Base-by-base conservation (phyloP, 2,329 filamentous ascomycete genomes). In the Colletotrichum sp. region DNA sequence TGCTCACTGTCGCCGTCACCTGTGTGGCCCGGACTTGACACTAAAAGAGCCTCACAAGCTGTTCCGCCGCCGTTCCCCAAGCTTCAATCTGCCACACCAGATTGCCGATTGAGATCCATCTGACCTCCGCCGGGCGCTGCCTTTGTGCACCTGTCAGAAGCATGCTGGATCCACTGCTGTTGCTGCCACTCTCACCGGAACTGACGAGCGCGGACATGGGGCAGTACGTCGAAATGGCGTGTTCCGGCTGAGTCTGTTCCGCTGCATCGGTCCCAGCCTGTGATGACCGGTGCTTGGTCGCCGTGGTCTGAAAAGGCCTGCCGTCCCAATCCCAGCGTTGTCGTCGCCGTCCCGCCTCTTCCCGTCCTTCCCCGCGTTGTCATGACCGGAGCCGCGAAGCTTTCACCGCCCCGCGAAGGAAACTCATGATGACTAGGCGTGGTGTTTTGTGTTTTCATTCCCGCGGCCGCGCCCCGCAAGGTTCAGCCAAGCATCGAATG, bases 31-130 rank as follows among this genome's bases (percentile, higher is more conserved):
- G 43, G 38, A 64, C 60, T 52, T 34, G 30, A 32, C 26, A 52
- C 55, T 67, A 60, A 18, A 26, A 61, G 24, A 55, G 48, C 55
- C 36, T 69, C 68, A 60, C 26, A 28, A 74, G 67, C 28, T 32
- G 12, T 58, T 52, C 34, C 18, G 10, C 71, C 18, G 71, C 28
- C 65, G 4, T 43, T 36, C 66, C 34, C 70, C 34, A 38, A 63
- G 57, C 32, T 57, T 68, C 21, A 52, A 63, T 71, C 61, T 65
- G 28, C 72, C 24, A 52, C 21, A 26, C 32, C 68, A 71, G 72
- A 75, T 75, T 72, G 68, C 72, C 72, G 75, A 75, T 69, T 63
- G 43, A 72, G 67, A 75, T 69, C 66, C 67, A 73, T 60, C 73
- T 73, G 43, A 73, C 64, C 64, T 64, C 72, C 57, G 52, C 57